These are phyloP conservation scores for Cryphonectria parasitica DNA, from an alignment of 2,329 filamentous ascomycete species.

Conservation along the genomic window DNA sequence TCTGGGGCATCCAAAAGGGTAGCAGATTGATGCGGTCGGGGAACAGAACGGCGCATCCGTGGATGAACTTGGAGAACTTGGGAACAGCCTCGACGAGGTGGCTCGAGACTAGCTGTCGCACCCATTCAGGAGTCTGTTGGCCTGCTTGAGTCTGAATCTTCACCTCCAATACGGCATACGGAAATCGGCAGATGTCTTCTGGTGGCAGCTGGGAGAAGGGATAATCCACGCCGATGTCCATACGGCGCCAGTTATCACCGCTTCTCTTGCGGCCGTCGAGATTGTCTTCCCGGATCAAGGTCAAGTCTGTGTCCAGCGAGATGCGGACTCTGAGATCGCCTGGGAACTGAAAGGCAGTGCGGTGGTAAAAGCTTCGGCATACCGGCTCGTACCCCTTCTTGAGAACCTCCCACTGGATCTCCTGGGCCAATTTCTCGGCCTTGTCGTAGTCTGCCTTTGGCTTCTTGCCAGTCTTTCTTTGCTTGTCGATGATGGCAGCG, in stretches of 20 bases:
- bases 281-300: conserved; percentile 95
- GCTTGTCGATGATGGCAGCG: conserved; percentile 92
- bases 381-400: conserved; percentile 87
- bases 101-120: conserved; percentile 87
- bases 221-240: conserved; percentile 96
- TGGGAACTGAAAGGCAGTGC: conserved; percentile 95
- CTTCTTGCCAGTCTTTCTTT: conserved; percentile 93
- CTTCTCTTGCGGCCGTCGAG: conserved; percentile 75
- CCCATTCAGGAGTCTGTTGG: conserved; percentile 95
- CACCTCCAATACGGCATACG: conserved; percentile 94
- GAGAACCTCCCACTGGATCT: conserved; percentile 92
- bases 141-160: conserved; percentile 96
- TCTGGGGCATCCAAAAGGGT: conserved; percentile 97
- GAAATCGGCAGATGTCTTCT: conserved; percentile 87
- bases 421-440: conserved; percentile 84
- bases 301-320: conserved; percentile 93
- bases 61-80: conserved; percentile 99
- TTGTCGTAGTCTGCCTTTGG: conserved; percentile 88
- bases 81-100: conserved; percentile 98
- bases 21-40: conserved; percentile 85
- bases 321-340: conserved; percentile 96
- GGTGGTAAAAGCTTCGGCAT: conserved; percentile 95
- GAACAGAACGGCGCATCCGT: conserved; percentile 87
- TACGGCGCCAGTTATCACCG: conserved; percentile 92
- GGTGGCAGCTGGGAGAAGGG: conserved; percentile 88